Conservation (phyloP, 1,284 basidiomycete genomes). For the Entoloma clypeatum region DNA sequence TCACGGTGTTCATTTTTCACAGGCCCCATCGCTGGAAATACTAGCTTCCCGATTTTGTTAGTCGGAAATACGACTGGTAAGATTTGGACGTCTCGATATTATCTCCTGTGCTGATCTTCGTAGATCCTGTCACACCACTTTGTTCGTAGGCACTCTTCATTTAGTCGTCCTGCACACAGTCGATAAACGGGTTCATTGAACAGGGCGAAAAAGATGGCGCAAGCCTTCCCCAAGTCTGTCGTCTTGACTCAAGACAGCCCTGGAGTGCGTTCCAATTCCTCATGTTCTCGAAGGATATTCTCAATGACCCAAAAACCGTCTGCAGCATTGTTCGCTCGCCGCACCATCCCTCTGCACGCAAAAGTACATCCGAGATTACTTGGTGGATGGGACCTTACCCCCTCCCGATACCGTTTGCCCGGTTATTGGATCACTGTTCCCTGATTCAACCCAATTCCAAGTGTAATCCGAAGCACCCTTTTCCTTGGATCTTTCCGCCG, state of each 20-base stretch:
- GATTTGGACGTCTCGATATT: constrained; percentile 4
- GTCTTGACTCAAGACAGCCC: constrained; percentile 41
- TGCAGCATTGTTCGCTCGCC: constrained; percentile 41
- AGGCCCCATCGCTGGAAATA: constrained; percentile 35
- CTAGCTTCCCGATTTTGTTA: constrained; percentile 36
- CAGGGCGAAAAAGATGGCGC: constrained; percentile 39
- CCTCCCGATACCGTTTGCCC: constrained; percentile 38
- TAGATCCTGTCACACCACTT: constrained; percentile 42
- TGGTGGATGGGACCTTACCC: constrained; percentile 39
- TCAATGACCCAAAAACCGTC: constrained; percentile 2
- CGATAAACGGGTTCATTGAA: neutral
- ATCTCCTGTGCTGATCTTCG: no score
- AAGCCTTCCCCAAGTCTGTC: constrained; percentile 33
- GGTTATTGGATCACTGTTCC: constrained; percentile 25
- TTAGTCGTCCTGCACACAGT: neutral
- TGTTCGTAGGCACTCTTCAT: constrained; percentile 20
- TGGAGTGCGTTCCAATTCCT: constrained; percentile 30
- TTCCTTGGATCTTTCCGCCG: constrained; percentile 1
- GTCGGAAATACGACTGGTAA: constrained; percentile 41
- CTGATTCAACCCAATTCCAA: neutral
- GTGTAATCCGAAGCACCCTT: neutral
- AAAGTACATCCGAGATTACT: constrained; percentile 38
- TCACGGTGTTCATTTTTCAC: neutral
- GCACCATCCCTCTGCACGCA: constrained; percentile 43
- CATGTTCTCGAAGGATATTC: constrained; percentile 1